Percentiles rank a stretch among this genome's conserved stretches.
Conservation (phyloP, 1,284 basidiomycete genomes). For the Boletus mariae region DNA sequence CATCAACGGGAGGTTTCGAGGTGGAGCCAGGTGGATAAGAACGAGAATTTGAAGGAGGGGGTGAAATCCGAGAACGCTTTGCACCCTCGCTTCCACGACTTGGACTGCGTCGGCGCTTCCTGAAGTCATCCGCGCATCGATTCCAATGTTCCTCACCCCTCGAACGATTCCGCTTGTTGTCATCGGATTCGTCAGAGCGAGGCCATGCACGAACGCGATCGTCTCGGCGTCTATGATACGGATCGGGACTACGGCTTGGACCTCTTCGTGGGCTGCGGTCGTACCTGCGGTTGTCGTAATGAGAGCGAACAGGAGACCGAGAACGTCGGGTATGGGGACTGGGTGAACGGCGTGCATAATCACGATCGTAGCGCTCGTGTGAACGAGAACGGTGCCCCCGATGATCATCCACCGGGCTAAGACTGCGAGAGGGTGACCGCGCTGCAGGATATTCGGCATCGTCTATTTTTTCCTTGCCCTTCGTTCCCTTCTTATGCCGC, state of each 20-base stretch:
- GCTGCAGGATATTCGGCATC: conserved; percentile 29
- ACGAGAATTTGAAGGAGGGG: conserved; percentile 30
- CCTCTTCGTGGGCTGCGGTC: conserved; percentile 26
- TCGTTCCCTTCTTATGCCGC: conserved; percentile 57
- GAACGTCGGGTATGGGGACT: conserved; percentile 40
- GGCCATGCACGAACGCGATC: conserved; percentile 35
- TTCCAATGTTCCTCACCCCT: conserved; percentile 20
- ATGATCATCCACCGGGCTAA: conserved; percentile 25
- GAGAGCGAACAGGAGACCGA: conserved; percentile 34
- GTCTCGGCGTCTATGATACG: conserved; percentile 25
- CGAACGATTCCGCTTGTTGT: conserved; percentile 30
- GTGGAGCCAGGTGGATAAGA: conserved; percentile 21
- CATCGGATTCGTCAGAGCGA: conserved; percentile 48
- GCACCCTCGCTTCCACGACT: conserved; percentile 33
- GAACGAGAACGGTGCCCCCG: conserved; percentile 37
- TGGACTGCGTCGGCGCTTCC: conserved; percentile 48
- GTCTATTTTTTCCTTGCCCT: conserved; percentile 49
- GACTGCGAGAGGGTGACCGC: conserved; percentile 39
- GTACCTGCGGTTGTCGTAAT: conserved; percentile 22
- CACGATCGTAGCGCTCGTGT: conserved; percentile 34
- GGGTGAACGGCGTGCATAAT: conserved; percentile 31
- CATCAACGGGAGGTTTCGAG: conserved; percentile 21
- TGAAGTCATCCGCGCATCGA: conserved; percentile 25
- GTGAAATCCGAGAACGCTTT: conserved; percentile 44
- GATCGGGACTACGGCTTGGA: conserved; percentile 32